These are phyloP conservation scores for Elsinoe necatrix DNA, from an alignment of 2,329 filamentous ascomycete species.

Conservation along the genomic window DNA sequence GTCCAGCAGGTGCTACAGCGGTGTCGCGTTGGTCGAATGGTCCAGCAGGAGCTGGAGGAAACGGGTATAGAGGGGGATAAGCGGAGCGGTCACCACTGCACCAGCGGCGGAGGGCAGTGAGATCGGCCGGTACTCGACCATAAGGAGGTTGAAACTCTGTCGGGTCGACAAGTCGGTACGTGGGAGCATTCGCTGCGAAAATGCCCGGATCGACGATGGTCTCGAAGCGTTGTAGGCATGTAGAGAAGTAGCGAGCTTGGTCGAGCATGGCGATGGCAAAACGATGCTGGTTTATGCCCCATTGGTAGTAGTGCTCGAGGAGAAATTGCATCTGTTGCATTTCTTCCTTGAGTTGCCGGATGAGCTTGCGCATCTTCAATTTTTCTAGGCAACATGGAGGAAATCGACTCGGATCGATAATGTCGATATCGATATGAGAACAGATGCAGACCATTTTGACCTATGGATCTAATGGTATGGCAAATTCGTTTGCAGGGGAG, in stretches of 20 bases:
- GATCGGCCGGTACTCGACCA: background rate
- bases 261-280: background rate
- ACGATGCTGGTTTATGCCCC: background rate
- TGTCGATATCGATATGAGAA: too few relatives aligned
- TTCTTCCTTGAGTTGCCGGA: background rate
- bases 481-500: background rate
- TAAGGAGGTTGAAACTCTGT: background rate
- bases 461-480: background rate
- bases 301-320: background rate
- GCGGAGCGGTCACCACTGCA: background rate
- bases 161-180: background rate
- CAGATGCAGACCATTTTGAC: too few relatives aligned
- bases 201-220: background rate
- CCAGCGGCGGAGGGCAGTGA: background rate
- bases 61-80: background rate
- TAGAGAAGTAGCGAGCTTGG: background rate
- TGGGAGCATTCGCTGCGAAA: background rate
- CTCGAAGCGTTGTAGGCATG: background rate
- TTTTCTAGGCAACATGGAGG: background rate
- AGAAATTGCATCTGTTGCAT: background rate
- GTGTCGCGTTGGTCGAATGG: background rate
- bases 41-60: background rate
- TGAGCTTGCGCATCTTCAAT: background rate
- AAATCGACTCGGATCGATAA: too few relatives aligned
- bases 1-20: background rate